Conservation (phyloP, 805 yeast species). For the Priceomyces carsonii region DNA sequence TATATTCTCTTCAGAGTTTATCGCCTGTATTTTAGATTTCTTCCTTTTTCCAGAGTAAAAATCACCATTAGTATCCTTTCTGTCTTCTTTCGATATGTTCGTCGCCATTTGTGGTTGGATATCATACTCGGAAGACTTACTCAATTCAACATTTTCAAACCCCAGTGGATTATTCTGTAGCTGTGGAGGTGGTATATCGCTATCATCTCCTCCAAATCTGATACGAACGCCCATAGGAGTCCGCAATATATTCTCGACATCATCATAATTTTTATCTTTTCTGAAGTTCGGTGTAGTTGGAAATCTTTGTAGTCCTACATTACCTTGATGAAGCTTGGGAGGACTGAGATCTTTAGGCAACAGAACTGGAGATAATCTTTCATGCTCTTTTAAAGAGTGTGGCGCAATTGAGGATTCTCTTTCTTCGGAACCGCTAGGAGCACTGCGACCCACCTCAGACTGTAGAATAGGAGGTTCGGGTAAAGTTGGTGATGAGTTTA, state of each 20-base stretch:
- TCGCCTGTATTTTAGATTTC: constrained; percentile 11
- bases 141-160: neutral
- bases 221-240: constrained; percentile 26
- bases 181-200: constrained; percentile 31
- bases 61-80: neutral
- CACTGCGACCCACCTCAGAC: constrained; percentile 34
- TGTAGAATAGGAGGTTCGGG: constrained; percentile 44
- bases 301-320: constrained; percentile 35
- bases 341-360: constrained; percentile 22
- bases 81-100: too few relatives aligned
- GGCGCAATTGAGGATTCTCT: constrained; percentile 5
- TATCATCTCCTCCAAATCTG: constrained; percentile 26
- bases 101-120: neutral
- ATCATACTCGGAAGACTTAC: constrained; percentile 6
- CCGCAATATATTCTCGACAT: constrained; percentile 17
- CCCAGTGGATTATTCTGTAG: constrained; percentile 10
- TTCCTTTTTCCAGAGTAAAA: constrained; percentile 5
- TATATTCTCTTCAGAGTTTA: constrained; percentile 30
- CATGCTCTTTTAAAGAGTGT: constrained; percentile 8
- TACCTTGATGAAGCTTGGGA: constrained; percentile 8
- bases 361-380: constrained; percentile 20
- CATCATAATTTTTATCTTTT: constrained; percentile 17
- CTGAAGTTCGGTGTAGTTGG: constrained; percentile 50
- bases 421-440: constrained; percentile 3
- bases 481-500: constrained; percentile 44